Percentiles rank a stretch among this genome's conserved stretches.
Evolutionary conservation across 1,284 basidiomycete species (phyloP).

Genomic region (Apiotrichum porosum): DNA sequence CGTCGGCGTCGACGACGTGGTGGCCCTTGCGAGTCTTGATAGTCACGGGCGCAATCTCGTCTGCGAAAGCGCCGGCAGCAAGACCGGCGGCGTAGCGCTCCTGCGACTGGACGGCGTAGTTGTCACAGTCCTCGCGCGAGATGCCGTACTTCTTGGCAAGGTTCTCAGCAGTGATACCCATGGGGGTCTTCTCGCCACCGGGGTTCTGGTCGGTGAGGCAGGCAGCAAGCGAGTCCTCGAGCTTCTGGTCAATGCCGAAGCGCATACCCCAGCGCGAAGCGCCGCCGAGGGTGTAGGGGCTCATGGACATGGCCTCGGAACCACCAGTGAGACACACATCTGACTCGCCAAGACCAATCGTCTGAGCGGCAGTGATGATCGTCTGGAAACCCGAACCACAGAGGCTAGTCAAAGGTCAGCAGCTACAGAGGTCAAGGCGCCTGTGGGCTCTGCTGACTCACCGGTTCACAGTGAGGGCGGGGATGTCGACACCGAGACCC

Average conservation of each 20-base stretch:
- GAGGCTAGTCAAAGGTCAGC: conserved; percentile 36
- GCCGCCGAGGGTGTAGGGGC: conserved; percentile 52
- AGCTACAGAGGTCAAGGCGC: no score
- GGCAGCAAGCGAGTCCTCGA: conserved; percentile 56
- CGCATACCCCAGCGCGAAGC: conserved; percentile 43
- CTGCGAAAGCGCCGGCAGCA: conserved; percentile 51
- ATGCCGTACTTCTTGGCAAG: conserved; percentile 55
- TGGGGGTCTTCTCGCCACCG: conserved; percentile 49
- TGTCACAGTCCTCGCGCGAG: conserved; percentile 54
- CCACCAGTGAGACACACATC: conserved; percentile 55
- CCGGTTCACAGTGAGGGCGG: conserved; percentile 56
- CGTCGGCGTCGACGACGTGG: conserved; percentile 47
- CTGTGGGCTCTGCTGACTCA: no score
- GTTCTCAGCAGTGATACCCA: conserved; percentile 57
- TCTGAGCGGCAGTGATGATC: conserved; percentile 54
- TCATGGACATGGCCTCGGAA: conserved; percentile 54
- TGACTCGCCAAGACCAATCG: conserved; percentile 53
- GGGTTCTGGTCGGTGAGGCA: conserved; percentile 55
- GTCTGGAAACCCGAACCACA: conserved; percentile 57
- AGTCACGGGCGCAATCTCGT: conserved; percentile 53
- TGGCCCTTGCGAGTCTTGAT: conserved; percentile 48
- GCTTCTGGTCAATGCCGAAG: conserved; percentile 53
- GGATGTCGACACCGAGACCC: conserved; percentile 51
- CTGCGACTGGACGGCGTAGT: conserved; percentile 56
- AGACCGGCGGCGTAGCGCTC: conserved; percentile 54